Base-by-base conservation (phyloP, 129 eudicot genomes). In the Flaveria bidentis region DNA sequence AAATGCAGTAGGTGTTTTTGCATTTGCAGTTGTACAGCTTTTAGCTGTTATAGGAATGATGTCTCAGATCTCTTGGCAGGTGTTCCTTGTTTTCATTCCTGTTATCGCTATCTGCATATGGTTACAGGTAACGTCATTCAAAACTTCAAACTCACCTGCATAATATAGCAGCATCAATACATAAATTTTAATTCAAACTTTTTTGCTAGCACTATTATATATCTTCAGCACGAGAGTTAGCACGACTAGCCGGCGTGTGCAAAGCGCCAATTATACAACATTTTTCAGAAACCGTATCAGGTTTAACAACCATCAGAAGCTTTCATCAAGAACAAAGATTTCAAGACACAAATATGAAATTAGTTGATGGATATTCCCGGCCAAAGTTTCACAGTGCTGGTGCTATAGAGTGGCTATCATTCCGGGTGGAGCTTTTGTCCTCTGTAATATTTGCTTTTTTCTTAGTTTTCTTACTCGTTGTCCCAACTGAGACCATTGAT, bases 41-140 rank as follows among this genome's bases (percentile, higher is more conserved):
- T 69, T 94, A 6, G 90, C 92, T 17, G 82, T 85, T 51, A 82
- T 94, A 39, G 89, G 71, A 6, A 85, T 91, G 9, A 94, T 94
- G 96, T 89, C 94, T 13, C 97, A 86, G 78, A 89, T 86, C 18
- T 87, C 97, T 4, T 91, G 97, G 97, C 97, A 83, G 85, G 92
- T 94, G 76, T 89, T 87, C 77, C 71, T 89, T 13, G 67, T 94
- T 70, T 91, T 91, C 71, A 71, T 94, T 73, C 97, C 96, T 0
- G 85, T 86, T 17, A 74, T 83, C 49, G 83, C 87, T 69, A 82
- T 83, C 2, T 89, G 90, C 78, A 53, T 94, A 28, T 91, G 91
- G 91, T 85, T 85, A 66, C 96, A 94, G 99, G 99, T 94, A 84
- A 0, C 9, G 7, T 44, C 20, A 16, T 17, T 36, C 25, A 17